Evolutionary conservation across 31 red algal genomes (phyloP).

Genomic region (Asparagopsis taxiformis): DNA sequence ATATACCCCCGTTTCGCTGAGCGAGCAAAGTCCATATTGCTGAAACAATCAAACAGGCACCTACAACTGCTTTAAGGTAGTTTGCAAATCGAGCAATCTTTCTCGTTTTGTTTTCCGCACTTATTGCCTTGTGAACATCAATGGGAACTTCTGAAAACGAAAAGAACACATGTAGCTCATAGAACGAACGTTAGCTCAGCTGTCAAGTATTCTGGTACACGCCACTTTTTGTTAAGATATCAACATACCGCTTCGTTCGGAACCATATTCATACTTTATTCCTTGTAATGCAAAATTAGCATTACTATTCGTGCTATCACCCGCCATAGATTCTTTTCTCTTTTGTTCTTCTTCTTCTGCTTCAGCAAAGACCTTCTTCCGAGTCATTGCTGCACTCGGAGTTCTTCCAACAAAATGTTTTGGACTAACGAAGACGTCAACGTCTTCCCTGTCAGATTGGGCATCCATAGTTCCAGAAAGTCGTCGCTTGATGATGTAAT

Average conservation of each 20-base stretch:
- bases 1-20: slow-evolving; percentile 48
- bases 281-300: slow-evolving; percentile 9
- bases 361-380: slow-evolving; percentile 62
- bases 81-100: slow-evolving; percentile 30
- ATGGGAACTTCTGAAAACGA: slow-evolving; percentile 5
- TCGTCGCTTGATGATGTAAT: too few relatives aligned
- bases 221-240: too few relatives aligned
- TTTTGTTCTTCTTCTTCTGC: background rate
- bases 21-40: slow-evolving; percentile 41
- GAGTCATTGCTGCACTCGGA: slow-evolving; percentile 45
- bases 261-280: slow-evolving; percentile 28
- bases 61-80: slow-evolving; percentile 19
- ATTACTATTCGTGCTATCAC: background rate
- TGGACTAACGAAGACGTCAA: slow-evolving; percentile 67
- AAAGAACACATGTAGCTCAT: background rate
- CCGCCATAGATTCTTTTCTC: background rate
- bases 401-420: slow-evolving; percentile 55
- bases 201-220: too few relatives aligned
- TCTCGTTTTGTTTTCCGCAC: slow-evolving; percentile 45
- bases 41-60: slow-evolving; percentile 14
- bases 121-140: slow-evolving; percentile 29
- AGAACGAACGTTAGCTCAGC: background rate
- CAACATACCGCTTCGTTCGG: slow-evolving; percentile 21
- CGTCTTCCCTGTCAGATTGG: slow-evolving; percentile 43
- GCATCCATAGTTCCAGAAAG: slow-evolving; percentile 10